A percentile compares a stretch with the other conserved stretches of the same genome.
phyloP scores from a whole-genome alignment of 345 rosid genomes.

The Eucalyptus sideroxylon region DNA sequence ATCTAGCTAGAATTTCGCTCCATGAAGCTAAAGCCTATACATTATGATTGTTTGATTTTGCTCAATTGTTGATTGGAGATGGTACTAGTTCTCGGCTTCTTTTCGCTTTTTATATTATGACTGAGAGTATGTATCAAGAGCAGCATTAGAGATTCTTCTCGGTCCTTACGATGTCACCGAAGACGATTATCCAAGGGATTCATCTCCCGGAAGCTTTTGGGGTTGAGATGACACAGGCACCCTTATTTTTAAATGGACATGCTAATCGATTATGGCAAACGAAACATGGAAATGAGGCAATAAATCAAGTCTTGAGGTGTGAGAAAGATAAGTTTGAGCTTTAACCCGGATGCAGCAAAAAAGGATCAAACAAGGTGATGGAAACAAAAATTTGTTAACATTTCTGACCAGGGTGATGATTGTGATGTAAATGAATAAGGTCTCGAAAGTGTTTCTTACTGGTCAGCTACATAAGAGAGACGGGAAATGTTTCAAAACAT shows the following conservation, averaged over 20 bases:
- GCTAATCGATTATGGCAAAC: no score
- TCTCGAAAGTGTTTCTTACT: not conserved
- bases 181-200: not conserved
- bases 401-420: no score
- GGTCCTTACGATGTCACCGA: not conserved
- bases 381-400: no score
- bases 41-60: not conserved
- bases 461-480: not conserved
- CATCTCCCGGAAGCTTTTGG: not conserved
- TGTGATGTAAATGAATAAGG: not conserved
- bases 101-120: not conserved
- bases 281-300: no score
- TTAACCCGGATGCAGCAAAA: no score
- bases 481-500: not conserved
- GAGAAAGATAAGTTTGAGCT: no score
- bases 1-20: not conserved
- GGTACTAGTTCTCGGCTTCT: not conserved
- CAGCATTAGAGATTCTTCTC: not conserved
- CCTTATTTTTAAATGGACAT: no score
- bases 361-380: no score
- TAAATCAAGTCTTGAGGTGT: no score
- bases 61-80: not conserved
- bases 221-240: no score
- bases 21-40: not conserved
- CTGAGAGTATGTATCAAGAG: not conserved